A percentile compares a stretch with the other conserved stretches of the same genome.
These are phyloP conservation scores for Fusarium xylarioides DNA, from an alignment of 2,329 filamentous ascomycete genomes.

Conservation along the genomic window DNA sequence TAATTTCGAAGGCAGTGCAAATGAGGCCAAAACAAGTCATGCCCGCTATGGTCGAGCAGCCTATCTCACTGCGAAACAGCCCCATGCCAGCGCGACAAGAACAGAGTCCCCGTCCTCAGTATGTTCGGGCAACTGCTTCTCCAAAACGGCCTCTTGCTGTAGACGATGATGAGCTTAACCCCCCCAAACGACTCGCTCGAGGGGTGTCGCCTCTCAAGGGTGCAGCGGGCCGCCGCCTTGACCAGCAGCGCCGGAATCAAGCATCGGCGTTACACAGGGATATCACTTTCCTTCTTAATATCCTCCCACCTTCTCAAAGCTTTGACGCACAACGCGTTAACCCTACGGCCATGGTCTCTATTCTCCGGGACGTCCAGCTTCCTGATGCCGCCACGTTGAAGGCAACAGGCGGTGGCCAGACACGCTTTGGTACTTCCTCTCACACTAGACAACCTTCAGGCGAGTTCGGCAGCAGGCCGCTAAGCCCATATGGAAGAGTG, in stretches of 20 bases:
- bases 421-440: slow-evolving; percentile 46
- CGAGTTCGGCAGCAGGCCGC: slow-evolving; percentile 55
- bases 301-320: slow-evolving; percentile 76
- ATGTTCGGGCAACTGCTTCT: slow-evolving; percentile 59
- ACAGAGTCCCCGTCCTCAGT: slow-evolving; percentile 59
- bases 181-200: slow-evolving; percentile 85
- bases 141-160: slow-evolving; percentile 69
- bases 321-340: slow-evolving; percentile 79
- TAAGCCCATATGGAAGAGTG: slow-evolving; percentile 59
- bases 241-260: slow-evolving; percentile 75
- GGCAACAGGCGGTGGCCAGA: slow-evolving; percentile 50
- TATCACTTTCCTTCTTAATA: slow-evolving; percentile 71
- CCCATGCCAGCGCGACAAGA: slow-evolving; percentile 51
- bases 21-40: slow-evolving; percentile 71
- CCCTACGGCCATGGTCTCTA: slow-evolving; percentile 73
- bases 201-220: slow-evolving; percentile 95
- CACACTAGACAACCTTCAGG: slow-evolving; percentile 55
- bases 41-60: slow-evolving; percentile 62
- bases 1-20: slow-evolving; percentile 83
- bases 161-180: slow-evolving; percentile 78
- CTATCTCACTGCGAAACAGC: slow-evolving; percentile 55
- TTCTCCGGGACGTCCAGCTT: slow-evolving; percentile 75
- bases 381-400: slow-evolving; percentile 69
- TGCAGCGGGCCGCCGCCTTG: slow-evolving; percentile 83
- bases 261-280: slow-evolving; percentile 76